Base-by-base conservation (phyloP, 441 rosid genomes). In the Syzygium syzygioides region DNA sequence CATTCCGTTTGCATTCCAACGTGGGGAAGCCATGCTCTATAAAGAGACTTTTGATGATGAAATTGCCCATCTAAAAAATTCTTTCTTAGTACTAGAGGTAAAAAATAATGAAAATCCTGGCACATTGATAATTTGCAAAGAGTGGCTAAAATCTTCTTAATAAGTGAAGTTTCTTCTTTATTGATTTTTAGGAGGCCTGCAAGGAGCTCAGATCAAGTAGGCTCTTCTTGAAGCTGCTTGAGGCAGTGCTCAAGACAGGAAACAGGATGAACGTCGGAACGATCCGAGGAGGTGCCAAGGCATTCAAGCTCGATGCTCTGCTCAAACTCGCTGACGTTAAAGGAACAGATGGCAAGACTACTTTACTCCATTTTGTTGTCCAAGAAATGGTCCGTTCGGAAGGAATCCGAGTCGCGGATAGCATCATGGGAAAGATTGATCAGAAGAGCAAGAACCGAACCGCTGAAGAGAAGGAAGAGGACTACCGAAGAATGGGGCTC, bases 231-330 rank as follows among this genome's bases (percentile, higher is more conserved):
- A 98, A 98, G 91, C 93, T 98, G 41, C 94, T 98, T 5, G 99
- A 98, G 92, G 98, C 99, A 14, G 99, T 98, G 18, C 94, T 98
- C 11, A 98, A 98, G 91, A 98, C 99, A 8, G 99, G 99, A 28
- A 98, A 98, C 90, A 90, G 99, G 45, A 97, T 98, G 99, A 98
- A 98, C 84, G 95, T 97, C 10, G 99, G 99, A 86, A 98, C 99
- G 4, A 94, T 97, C 86, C 93, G 99, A 62, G 99, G 99, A 28
- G 99, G 98, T 2, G 99, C 99, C 1, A 94, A 85, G 93, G 99
- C 99, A 37, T 98, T 98, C 94, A 98, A 97, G 93, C 98, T 98
- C 9, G 99, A 96, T 45, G 94, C 99, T 6, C 95, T 98, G 45
- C 99, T 98, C 28, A 98, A 97, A 88, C 98, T 98, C 50, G 93